Evolutionary conservation across 2,329 filamentous ascomycete genomes (phyloP), one percentile per base, ranked within the genome.

Genomic region (Tolypocladium pustulatum): DNA sequence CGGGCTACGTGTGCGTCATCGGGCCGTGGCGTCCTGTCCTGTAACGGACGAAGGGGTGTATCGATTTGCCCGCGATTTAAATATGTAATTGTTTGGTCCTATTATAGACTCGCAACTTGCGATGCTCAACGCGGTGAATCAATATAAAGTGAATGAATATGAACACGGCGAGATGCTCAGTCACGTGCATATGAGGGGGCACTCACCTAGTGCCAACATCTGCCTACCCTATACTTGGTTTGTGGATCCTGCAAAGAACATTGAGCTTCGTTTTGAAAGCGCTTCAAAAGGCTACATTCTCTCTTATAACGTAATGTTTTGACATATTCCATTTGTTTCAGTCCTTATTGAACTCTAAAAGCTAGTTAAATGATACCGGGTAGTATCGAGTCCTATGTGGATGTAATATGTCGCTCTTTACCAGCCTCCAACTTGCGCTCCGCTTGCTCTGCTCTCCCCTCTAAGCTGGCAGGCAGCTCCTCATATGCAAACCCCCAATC

Each of bases 401-500:
- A 5, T 52, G 9, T 2, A 5, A 1, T 12, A 2, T 17, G 13
- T 51, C 13, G 17, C 22, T 15, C 41, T 49, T 17, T 3, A 49
- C 15, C 3, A 4, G 15, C 12, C 27, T 20, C 46, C 27, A 2
- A 20, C 20, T n/a, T 4, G 30, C 9, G 30, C 15, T 52, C 49
- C 17, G 15, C 49, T n/a, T n/a, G 30, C 17, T 34, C 49, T 9
- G 17, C 17, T 3, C 20, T 13, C 9, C 15, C 32, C 32, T 57
- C 25, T 9, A 54, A 54, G 34, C 46, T 57, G 1, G 12, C 55
- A 30, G 62, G 57, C 56, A 61, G 59, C 25, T 74, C 72, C 55
- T 74, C 71, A 57, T 72, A 72, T 1, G 25, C 57, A 59, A 73
- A 68, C 2, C 65, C 67, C 69, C 69, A 73, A n/a, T 71, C 70